Evolutionary conservation across 2,329 filamentous ascomycete species (phyloP), one percentile per base, ranked within the genome.

Genomic region (Chrysoporthe deuterocubensis): DNA sequence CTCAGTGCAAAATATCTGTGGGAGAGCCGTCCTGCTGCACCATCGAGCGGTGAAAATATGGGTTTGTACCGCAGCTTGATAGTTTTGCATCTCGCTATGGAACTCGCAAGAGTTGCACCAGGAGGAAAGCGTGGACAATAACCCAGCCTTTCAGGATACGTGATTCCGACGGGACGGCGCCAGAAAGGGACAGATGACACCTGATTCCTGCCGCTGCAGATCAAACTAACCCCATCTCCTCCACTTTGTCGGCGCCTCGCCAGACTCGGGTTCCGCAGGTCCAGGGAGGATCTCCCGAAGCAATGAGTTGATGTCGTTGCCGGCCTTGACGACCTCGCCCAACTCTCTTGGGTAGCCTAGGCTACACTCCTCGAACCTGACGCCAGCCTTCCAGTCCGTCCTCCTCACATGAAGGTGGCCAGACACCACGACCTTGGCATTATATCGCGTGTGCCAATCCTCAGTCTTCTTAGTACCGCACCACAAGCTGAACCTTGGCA

Each of bases 401-500:
- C 78, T 73, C n/a, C 76, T 76, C 42, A 80, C 73, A 62, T 80
- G 78, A 64, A 80, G 65, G 63, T 80, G 78, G 0, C 78, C 78
- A 14, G 74, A 76, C 3, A 80, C 75, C 3, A 79, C 78, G 7
- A 78, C 78, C 58, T 75, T 76, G 8, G 78, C 77, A 37, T 70
- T 67, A 71, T 78, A 79, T 7, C 75, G 70, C 67, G 62, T 72
- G 70, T 78, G 77, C 78, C 78, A 80, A 69, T 77, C 75, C 50
- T 74, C 72, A 16, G 78, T 80, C 54, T 71, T 68, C 68, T 72
- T 76, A 6, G 76, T 79, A n/a, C 78, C 78, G 72, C 78, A 79
- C 78, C 78, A 80, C 26, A 79, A 71, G 43, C 73, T 76, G 72
- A 80, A 80, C n/a, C 78, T 72, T 43, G 78, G 78, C 59, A 78